Base-by-base conservation (phyloP, 345 rosid genomes). In the Geranium brycei region DNA sequence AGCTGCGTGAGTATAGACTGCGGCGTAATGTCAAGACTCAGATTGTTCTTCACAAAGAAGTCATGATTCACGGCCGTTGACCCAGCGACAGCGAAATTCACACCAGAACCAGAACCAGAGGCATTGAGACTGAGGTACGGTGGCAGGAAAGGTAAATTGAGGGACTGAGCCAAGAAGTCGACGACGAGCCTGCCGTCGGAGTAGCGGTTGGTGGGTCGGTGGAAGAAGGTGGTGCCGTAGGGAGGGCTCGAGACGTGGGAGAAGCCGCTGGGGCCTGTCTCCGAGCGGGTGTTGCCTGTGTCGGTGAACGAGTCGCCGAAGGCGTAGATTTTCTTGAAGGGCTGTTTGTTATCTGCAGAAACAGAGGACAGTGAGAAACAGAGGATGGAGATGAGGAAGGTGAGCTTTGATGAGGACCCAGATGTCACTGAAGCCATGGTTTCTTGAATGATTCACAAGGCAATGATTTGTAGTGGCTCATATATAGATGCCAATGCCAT, bases 241-340 rank as follows among this genome's bases (percentile, higher is more conserved):
- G 98, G 96, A 32, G 77, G 72, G 69, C 62, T 87, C 40, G 95
- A 89, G 66, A 92, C 85, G 73, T 87, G 97, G 67, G 79, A 86
- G 41, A 82, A 92, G 15, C 97, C 93, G 19, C 53, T 75, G 0
- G 96, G 96, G 0, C 98, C 98, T 19, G 80, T 35, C 1, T 53
- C 74, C 19, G 92, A 70, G 66, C 56, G 70, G 40, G 97, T 83
- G 90, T 92, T 92, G 58, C 98, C 98, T 0, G 99, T 93, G 83
- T 93, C 99, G 5, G 97, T 87, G 80, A 82, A 87, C 0, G 99
- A 93, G 67, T 92, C 98, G 0, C 96, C 95, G 55, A 92, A 92
- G 72, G 96, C 98, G 23, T 79, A 89, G 68, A 92, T 83, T 71
- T 75, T 92, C 41, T 72, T 77, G 78, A 92, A 89, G 16, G 88